These are phyloP conservation scores for Achlya hypogyna DNA, from an alignment of 352 stramenopile genomes.

Conservation along the genomic window DNA sequence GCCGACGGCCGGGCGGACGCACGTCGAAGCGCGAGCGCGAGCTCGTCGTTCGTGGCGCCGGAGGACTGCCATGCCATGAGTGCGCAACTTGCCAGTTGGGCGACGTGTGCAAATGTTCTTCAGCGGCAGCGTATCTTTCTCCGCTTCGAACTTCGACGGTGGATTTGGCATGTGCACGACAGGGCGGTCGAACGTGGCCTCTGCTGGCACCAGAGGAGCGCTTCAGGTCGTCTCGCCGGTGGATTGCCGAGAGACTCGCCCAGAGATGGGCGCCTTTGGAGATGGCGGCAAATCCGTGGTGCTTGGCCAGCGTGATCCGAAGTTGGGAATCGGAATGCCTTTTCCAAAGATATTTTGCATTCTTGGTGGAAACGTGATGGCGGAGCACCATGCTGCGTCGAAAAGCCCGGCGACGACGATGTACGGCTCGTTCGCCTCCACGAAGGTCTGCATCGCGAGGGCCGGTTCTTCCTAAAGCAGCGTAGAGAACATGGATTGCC, in stretches of 20 bases:
- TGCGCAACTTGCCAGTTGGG: not conserved
- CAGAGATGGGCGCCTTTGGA: no score
- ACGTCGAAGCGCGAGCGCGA: conserved; percentile 14
- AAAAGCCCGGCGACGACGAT: not conserved
- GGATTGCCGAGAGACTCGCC: no score
- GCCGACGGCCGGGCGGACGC: no score
- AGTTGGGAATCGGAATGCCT: not conserved
- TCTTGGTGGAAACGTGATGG: not conserved
- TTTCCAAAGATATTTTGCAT: not conserved
- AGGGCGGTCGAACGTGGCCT: no score
- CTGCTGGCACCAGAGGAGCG: no score
- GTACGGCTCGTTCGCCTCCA: conserved; percentile 14
- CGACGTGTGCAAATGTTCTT: not conserved
- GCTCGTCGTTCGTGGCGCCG: conserved; percentile 19
- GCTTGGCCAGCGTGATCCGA: no score
- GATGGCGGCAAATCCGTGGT: no score
- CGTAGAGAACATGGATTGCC: conserved; percentile 9
- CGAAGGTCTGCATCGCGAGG: not conserved
- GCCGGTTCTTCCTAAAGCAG: not conserved
- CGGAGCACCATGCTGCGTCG: not conserved
- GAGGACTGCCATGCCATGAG: conserved; percentile 21
- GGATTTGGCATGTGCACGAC: not conserved
- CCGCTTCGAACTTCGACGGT: not conserved
- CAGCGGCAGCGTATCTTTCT: not conserved
- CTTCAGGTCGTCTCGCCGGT: no score